Evolutionary conservation across 306 rosid species (phyloP).

Genomic region (Lupinus albus): DNA sequence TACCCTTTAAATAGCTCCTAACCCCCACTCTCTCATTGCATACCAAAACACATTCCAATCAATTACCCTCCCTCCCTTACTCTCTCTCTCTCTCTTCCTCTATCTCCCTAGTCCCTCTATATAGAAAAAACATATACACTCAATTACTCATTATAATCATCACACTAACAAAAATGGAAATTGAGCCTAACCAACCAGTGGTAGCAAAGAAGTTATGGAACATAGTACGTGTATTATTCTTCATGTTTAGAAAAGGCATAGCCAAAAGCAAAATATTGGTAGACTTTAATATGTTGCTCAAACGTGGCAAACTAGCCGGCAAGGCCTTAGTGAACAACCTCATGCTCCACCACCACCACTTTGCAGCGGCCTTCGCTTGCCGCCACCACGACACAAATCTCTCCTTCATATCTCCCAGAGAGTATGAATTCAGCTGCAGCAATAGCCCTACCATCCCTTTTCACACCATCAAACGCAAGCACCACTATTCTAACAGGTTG

Average conservation of each 20-base stretch:
- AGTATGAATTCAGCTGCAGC: conserved; percentile 95
- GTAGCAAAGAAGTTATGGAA: conserved; percentile 75
- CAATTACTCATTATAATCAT: neutral
- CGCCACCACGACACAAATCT: conserved; percentile 53
- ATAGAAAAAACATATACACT: neutral
- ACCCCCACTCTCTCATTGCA: neutral
- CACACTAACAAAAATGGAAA: conserved; percentile 56
- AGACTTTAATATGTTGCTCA: conserved; percentile 59
- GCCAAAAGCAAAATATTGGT: conserved; percentile 63
- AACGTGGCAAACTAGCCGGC: conserved; percentile 72
- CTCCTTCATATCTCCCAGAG: conserved; percentile 65
- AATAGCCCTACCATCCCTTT: conserved; percentile 68
- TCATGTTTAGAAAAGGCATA: conserved; percentile 74
- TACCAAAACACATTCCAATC: conserved; percentile 1
- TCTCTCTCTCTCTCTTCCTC: neutral
- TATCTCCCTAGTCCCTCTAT: neutral
- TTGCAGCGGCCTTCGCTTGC: conserved; percentile 55
- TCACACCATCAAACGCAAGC: conserved; percentile 44
- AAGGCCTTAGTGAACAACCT: conserved; percentile 61
- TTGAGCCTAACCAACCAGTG: conserved; percentile 49
- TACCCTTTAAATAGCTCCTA: conserved; percentile 34
- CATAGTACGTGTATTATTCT: conserved; percentile 58
- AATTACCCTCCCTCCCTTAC: neutral
- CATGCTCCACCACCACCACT: conserved; percentile 49
- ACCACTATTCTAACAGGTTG: conserved; percentile 26